phyloP scores from a whole-genome alignment of 805 yeast genomes.

The Wickerhamiella domercqiae region DNA sequence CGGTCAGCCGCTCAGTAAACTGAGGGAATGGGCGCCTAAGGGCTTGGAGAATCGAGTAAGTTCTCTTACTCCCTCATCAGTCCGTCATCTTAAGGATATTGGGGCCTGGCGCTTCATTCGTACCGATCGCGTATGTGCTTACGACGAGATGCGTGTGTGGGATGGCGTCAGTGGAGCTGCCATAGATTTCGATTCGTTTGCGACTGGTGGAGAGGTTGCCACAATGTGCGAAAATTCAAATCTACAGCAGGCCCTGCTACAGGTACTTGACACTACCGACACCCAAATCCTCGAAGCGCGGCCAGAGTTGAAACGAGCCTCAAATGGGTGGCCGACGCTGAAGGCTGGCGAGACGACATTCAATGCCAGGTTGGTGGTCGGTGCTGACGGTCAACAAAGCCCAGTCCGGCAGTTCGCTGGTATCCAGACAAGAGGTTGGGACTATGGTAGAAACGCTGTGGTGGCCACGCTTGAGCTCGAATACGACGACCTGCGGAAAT shows the following conservation, averaged over 20 bases:
- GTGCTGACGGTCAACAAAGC: slow-evolving; percentile 93
- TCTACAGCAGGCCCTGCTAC: slow-evolving; percentile 56
- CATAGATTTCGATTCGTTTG: slow-evolving; percentile 53
- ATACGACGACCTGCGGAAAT: slow-evolving; percentile 48
- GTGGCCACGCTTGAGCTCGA: slow-evolving; percentile 75
- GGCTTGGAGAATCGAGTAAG: slow-evolving; percentile 65
- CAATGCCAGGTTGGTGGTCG: slow-evolving; percentile 53
- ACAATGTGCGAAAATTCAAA: slow-evolving; percentile 83
- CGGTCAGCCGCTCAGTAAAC: slow-evolving; percentile 39
- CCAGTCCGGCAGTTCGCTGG: slow-evolving; percentile 75
- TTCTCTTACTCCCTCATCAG: slow-evolving; percentile 70
- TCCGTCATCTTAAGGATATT: slow-evolving; percentile 46
- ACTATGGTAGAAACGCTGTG: slow-evolving; percentile 74
- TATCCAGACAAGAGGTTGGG: slow-evolving; percentile 85
- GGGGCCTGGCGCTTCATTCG: slow-evolving; percentile 64
- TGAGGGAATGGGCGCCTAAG: slow-evolving; percentile 35
- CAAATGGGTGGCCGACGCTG: slow-evolving; percentile 2
- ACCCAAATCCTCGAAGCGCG: too few relatives aligned
- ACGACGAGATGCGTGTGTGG: slow-evolving; percentile 70
- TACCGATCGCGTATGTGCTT: slow-evolving; percentile 58
- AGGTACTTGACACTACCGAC: slow-evolving; percentile 1
- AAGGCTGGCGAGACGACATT: slow-evolving; percentile 55
- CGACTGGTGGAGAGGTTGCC: slow-evolving; percentile 32
- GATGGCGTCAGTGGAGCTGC: slow-evolving; percentile 66
- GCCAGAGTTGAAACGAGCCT: too few relatives aligned